Conservation (phyloP, 208 protist species). For the Wallacemonas sp. region DNA sequence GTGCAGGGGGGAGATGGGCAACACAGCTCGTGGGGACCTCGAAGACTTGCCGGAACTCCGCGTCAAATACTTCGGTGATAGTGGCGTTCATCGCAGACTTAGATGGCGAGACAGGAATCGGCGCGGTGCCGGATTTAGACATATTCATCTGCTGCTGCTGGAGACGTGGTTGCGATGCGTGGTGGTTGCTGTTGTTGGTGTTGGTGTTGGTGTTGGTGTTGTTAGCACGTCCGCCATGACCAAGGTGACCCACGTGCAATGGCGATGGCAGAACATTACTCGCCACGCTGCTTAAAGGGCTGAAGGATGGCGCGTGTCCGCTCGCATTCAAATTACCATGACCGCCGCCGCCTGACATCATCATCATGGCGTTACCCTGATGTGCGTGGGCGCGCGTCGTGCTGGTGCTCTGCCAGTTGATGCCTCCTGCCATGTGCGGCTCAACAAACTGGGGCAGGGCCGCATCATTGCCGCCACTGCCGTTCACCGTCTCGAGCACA, state of each 20-base stretch:
- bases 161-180: background rate
- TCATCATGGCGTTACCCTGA: too few species aligned
- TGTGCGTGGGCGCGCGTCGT: too few species aligned
- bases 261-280: background rate
- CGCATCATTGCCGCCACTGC: too few species aligned
- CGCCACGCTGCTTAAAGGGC: background rate
- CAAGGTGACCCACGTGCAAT: too few species aligned
- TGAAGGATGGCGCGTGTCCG: background rate
- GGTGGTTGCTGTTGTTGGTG: conserved; percentile 9
- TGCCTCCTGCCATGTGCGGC: background rate
- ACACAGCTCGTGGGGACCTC: conserved; percentile 30
- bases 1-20: conserved; percentile 31
- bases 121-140: background rate
- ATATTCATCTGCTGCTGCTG: conserved; percentile 5
- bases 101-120: conserved; percentile 9
- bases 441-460: conserved; percentile 2
- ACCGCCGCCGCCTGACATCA: too few species aligned
- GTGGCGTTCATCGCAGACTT: conserved; percentile 14
- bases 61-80: conserved; percentile 34
- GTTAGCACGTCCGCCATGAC: too few species aligned
- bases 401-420: background rate
- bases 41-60: conserved; percentile 36
- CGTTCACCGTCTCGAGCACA: too few species aligned
- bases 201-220: conserved; percentile 12
- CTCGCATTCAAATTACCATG: conserved; percentile 3